phyloP scores from a whole-genome alignment of 352 stramenopile genomes.

The Elongisporangium undulatum region DNA sequence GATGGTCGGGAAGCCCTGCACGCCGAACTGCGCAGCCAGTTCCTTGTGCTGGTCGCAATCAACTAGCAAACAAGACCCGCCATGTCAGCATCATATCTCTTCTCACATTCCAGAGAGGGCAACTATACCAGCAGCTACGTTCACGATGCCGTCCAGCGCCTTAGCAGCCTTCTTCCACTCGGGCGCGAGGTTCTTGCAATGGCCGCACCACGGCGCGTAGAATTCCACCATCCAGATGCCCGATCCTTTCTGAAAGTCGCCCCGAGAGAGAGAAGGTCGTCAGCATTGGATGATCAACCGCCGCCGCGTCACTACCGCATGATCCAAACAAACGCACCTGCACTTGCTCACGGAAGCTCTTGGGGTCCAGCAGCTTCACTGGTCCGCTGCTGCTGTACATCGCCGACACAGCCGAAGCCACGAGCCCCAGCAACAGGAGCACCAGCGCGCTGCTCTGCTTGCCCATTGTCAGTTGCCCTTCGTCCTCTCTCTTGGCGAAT shows the following conservation, averaged over 20 bases:
- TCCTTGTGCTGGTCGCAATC: constrained; percentile 80
- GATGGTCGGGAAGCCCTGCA: constrained; percentile 93
- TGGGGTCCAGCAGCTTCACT: constrained; percentile 68
- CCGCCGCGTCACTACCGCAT: too few relatives aligned
- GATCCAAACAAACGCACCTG: constrained; percentile 21
- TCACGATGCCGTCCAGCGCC: constrained; percentile 86
- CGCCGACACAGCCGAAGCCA: constrained; percentile 23
- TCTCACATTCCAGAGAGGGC: background rate
- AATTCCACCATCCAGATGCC: constrained; percentile 94
- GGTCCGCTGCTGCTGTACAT: constrained; percentile 66
- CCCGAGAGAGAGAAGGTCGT: background rate
- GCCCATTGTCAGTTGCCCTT: constrained; percentile 9
- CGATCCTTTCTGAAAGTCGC: constrained; percentile 38
- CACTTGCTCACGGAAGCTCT: constrained; percentile 65
- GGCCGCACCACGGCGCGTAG: constrained; percentile 93
- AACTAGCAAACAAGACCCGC: constrained; percentile 16
- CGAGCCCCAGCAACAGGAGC: constrained; percentile 19
- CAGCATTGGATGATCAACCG: background rate
- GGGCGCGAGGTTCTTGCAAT: constrained; percentile 92
- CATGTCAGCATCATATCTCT: background rate
- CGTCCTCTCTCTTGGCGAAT: background rate
- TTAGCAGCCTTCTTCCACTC: constrained; percentile 91
- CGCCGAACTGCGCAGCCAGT: constrained; percentile 83
- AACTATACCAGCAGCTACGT: constrained; percentile 65
- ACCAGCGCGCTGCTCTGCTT: constrained; percentile 9